phyloP scores from a whole-genome alignment of 202 grass and related monocot genomes.

The Elaeis oleifera region DNA sequence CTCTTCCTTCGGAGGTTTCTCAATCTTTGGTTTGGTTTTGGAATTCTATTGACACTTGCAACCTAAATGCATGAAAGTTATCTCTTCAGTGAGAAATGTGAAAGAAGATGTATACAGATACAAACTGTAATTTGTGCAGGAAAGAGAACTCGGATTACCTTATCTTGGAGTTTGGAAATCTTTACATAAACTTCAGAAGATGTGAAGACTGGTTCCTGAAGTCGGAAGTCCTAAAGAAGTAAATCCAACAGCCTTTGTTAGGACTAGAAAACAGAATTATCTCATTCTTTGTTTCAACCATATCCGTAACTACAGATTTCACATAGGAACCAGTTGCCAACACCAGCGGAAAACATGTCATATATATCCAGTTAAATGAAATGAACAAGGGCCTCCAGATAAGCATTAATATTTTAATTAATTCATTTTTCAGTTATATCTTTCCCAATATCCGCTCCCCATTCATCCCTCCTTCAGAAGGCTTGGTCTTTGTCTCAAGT shows the following conservation, averaged over 20 bases:
- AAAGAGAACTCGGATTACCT: slow-evolving; percentile 34
- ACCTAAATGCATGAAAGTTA: slow-evolving; percentile 35
- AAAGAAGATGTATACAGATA: neutral
- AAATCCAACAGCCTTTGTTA: neutral
- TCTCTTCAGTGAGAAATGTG: slow-evolving; percentile 5
- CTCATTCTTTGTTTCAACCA: too few species aligned
- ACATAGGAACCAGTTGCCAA: neutral
- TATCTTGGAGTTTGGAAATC: slow-evolving; percentile 61
- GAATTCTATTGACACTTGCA: slow-evolving; percentile 75
- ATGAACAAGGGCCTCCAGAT: too few species aligned
- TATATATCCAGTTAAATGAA: too few species aligned
- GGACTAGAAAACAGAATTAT: too few species aligned
- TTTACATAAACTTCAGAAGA: slow-evolving; percentile 68
- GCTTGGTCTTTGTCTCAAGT: too few species aligned
- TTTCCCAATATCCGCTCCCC: too few species aligned
- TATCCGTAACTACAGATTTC: neutral
- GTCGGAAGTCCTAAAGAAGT: slow-evolving; percentile 46
- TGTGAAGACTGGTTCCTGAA: slow-evolving; percentile 56
- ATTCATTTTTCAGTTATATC: too few species aligned
- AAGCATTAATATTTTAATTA: too few species aligned
- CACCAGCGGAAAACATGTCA: neutral
- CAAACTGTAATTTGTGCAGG: neutral
- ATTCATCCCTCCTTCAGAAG: too few species aligned
- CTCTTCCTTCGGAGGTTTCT: slow-evolving; percentile 69
- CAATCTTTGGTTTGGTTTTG: slow-evolving; percentile 90